Base-by-base conservation (phyloP, 208 protist genomes). In the Trypanosoma cruzi region DNA sequence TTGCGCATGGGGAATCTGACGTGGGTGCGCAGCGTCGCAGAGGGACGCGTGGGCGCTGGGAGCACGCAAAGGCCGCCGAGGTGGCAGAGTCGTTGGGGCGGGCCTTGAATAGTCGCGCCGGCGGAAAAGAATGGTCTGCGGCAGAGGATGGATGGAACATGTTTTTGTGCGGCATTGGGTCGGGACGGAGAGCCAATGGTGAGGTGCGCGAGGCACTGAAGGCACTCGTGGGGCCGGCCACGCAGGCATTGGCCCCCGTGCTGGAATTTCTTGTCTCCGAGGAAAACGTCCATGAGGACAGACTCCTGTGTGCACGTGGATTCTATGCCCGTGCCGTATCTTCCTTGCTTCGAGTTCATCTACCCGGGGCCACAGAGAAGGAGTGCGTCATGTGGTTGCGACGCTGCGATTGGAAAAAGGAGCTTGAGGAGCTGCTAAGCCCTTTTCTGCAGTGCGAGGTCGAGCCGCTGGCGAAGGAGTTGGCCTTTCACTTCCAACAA, bases 401-500 rank as follows among this genome's bases (percentile, higher is more conserved):
- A 28, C 60, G 59, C 26, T 49, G 16, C 36, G 64, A 48, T 16
- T 63, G 72, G 61, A 62, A n/a, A 4, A 24, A n/a, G 14, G 64
- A 71, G 44, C 20, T 77, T 64, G n/a, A 24, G 22, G 36, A 63
- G 8, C 32, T 91, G 28, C 52, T 88, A 4, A 44, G 60, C 7
- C 80, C 88, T 11, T 86, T 81, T 64, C 24, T 84, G 22, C 18
- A 24, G 13, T 31, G 40, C 37, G 66, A 71, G 13, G 73, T 86
- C 0, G 77, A 78, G 5, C 78, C 77, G 20, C 78, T 86, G 37
- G 82, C 82, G 64, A 83, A 72, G 60, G 81, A 89, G 67, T 69
- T 95, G 63, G 71, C 68, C 49, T 95, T 80, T 66, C 89, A 95
- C 65, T 95, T 95, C 60, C 49, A 60, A 32, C 29, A 62, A 0